phyloP scores from a whole-genome alignment of 2,329 filamentous ascomycete species.

The Aspergillus calidoustus region DNA sequence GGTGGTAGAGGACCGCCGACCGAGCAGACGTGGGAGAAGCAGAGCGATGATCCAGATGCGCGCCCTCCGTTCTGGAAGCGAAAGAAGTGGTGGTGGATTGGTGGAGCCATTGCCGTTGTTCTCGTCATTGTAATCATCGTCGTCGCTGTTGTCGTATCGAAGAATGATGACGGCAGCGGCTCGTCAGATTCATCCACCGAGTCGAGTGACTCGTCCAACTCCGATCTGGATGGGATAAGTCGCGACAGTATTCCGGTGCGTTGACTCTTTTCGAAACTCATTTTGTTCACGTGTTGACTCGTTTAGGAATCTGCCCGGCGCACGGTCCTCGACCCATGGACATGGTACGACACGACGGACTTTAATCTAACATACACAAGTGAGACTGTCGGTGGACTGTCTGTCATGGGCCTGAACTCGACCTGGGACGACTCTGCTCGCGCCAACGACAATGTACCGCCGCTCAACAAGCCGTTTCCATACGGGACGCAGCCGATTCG shows the following conservation, averaged over 20 bases:
- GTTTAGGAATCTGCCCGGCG: conserved; percentile 64
- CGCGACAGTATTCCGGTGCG: conserved; percentile 62
- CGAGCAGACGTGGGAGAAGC: conserved; percentile 57
- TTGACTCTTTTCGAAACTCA: background rate
- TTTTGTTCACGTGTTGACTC: conserved; percentile 18
- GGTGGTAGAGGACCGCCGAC: conserved; percentile 41
- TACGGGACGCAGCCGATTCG: conserved; percentile 81
- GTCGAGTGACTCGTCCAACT: conserved; percentile 35
- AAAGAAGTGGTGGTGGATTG: conserved; percentile 57
- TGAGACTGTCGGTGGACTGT: conserved; percentile 80
- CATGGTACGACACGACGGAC: conserved; percentile 86
- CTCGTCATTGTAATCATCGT: conserved; percentile 70
- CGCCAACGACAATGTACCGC: conserved; percentile 79
- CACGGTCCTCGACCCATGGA: conserved; percentile 83
- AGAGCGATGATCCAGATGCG: conserved; percentile 35
- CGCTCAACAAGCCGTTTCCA: conserved; percentile 75
- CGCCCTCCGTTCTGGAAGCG: conserved; percentile 41
- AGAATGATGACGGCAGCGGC: conserved; percentile 56
- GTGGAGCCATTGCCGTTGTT: conserved; percentile 58
- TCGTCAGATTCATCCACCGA: conserved; percentile 27
- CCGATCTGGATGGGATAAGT: conserved; percentile 59
- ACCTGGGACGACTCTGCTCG: conserved; percentile 81
- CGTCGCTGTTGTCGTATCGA: conserved; percentile 68
- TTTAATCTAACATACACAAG: conserved; percentile 96
- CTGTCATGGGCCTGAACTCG: conserved; percentile 84